Evolutionary conservation across 2,329 filamentous ascomycete genomes (phyloP).

Genomic region (Trichoderma simmonsii): DNA sequence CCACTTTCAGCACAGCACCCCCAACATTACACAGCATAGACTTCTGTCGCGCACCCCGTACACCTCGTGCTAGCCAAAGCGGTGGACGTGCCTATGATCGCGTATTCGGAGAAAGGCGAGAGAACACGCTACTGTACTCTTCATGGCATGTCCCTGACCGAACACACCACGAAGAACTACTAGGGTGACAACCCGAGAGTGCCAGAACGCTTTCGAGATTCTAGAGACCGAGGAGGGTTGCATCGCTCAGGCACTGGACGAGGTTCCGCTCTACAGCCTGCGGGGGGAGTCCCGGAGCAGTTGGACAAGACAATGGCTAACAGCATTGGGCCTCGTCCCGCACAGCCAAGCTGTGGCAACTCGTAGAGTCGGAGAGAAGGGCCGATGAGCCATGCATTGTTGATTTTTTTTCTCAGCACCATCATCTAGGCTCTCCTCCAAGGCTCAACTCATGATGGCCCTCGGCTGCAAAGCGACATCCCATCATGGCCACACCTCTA

Average conservation of each 20-base stretch:
- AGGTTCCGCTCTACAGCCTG: not conserved
- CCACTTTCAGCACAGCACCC: not conserved
- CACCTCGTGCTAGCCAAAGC: not conserved
- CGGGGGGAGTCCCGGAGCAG: not conserved
- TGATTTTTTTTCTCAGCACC: not conserved
- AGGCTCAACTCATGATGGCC: not conserved
- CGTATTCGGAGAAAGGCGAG: conserved; percentile 2
- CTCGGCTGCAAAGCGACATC: not conserved
- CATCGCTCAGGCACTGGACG: conserved; percentile 11
- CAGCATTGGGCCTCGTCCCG: not conserved
- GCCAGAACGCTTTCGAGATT: not conserved
- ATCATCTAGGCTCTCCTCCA: not conserved
- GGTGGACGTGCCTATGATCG: not conserved
- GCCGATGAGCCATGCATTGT: conserved; percentile 16
- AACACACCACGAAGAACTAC: not conserved
- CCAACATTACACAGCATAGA: not conserved
- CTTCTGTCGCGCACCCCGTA: not conserved
- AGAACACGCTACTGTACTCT: not conserved
- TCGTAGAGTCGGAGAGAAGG: conserved; percentile 11
- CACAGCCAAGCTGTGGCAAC: conserved; percentile 6
- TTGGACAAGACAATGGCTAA: not conserved
- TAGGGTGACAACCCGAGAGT: conserved; percentile 5
- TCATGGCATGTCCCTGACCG: not conserved
- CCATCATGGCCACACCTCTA: not conserved
- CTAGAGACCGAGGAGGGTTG: conserved; percentile 1